Percentiles rank a stretch among this genome's conserved stretches.
Conservation (phyloP, 2,329 filamentous ascomycete species). For the Alternaria burnsii region DNA sequence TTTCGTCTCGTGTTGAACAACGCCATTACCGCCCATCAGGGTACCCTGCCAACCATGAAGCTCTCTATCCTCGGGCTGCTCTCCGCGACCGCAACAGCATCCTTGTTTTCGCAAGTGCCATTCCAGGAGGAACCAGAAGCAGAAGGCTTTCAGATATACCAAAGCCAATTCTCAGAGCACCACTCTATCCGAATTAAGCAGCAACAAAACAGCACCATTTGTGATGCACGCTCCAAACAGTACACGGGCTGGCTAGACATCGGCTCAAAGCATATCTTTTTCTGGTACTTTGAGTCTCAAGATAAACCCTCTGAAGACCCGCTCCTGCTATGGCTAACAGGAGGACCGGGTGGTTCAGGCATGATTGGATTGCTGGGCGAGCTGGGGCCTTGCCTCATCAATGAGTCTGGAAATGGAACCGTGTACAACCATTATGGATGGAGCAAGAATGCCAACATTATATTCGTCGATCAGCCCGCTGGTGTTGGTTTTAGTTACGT, state of each 20-base stretch:
- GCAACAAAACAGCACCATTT: slow-evolving; percentile 44
- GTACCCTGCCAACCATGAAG: slow-evolving; percentile 26
- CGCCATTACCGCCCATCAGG: slow-evolving; percentile 1
- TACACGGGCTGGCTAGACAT: slow-evolving; percentile 51
- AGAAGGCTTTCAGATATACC: slow-evolving; percentile 42
- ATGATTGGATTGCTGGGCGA: slow-evolving; percentile 51
- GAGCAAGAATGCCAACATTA: slow-evolving; percentile 48
- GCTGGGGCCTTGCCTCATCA: slow-evolving; percentile 51
- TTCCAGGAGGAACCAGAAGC: slow-evolving; percentile 40
- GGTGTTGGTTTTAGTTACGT: slow-evolving; percentile 53
- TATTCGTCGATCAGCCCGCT: slow-evolving; percentile 52
- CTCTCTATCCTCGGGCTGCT: slow-evolving; percentile 20
- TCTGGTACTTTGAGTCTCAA: slow-evolving; percentile 57
- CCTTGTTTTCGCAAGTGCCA: slow-evolving; percentile 37
- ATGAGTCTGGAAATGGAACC: slow-evolving; percentile 50
- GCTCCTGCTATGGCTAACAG: slow-evolving; percentile 54
- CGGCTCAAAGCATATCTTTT: slow-evolving; percentile 56
- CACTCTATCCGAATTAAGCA: slow-evolving; percentile 48
- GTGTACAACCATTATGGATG: slow-evolving; percentile 52
- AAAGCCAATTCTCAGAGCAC: slow-evolving; percentile 42
- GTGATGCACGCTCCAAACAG: slow-evolving; percentile 46
- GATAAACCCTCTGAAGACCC: slow-evolving; percentile 49
- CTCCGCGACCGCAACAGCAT: slow-evolving; percentile 12
- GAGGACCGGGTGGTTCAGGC: slow-evolving; percentile 49
- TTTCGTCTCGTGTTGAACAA: background rate